Evolutionary conservation across 1,139 yeast genomes (phyloP).

Genomic region (Candida albicans): DNA sequence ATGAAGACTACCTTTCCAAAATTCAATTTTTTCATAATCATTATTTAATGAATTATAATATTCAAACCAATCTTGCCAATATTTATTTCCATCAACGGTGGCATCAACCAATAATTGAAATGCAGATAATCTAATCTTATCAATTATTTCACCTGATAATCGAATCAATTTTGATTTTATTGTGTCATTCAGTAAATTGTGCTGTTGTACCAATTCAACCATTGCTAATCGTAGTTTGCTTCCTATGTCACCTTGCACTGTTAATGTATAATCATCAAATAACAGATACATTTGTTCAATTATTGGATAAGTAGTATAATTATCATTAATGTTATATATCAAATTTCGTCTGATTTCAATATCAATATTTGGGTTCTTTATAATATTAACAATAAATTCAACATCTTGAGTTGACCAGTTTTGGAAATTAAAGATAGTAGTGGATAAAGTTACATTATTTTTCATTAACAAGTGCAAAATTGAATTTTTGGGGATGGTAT

Average conservation of each 20-base stretch:
- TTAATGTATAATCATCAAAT: slow-evolving; percentile 64
- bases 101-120: slow-evolving; percentile 20
- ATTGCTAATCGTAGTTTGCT: slow-evolving; percentile 60
- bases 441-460: slow-evolving; percentile 28
- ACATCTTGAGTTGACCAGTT: slow-evolving; percentile 13
- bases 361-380: slow-evolving; percentile 21
- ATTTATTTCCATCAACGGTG: slow-evolving; percentile 14
- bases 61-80: slow-evolving; percentile 28
- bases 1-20: slow-evolving; percentile 58
- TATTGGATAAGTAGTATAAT: slow-evolving; percentile 34
- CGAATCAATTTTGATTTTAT: slow-evolving; percentile 45
- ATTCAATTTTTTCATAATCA: slow-evolving; percentile 22
- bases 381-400: slow-evolving; percentile 16
- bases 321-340: slow-evolving; percentile 18
- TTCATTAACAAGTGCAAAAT: slow-evolving; percentile 26
- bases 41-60: slow-evolving; percentile 14
- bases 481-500: slow-evolving; percentile 18
- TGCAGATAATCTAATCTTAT: slow-evolving; percentile 29
- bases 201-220: slow-evolving; percentile 24
- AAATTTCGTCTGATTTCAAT: slow-evolving; percentile 29
- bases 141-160: slow-evolving; percentile 46
- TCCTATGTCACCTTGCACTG: slow-evolving; percentile 80
- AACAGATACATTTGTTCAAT: slow-evolving; percentile 17
- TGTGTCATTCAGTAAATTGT: slow-evolving; percentile 15
- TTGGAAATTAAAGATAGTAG: slow-evolving; percentile 30